These are phyloP conservation scores for Puccinellia tenuiflora DNA, from an alignment of 176 grass and related monocot genomes.

Conservation along the genomic window DNA sequence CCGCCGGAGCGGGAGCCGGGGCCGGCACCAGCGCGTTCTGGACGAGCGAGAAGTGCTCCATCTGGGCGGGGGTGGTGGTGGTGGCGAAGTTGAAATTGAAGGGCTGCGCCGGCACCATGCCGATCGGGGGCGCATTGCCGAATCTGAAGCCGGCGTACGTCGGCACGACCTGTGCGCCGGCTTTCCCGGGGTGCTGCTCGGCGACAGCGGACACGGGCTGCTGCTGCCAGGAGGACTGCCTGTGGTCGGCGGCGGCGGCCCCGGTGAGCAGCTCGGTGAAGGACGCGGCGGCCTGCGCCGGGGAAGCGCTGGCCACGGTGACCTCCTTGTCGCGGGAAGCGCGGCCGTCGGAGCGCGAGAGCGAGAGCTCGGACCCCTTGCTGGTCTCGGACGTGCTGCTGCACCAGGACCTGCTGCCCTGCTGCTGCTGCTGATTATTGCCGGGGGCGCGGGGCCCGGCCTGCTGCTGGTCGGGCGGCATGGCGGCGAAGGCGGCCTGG, in stretches of 20 bases:
- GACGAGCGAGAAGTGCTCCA: slow-evolving; percentile 53
- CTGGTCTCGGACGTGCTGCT: slow-evolving; percentile 82
- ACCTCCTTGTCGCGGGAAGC: slow-evolving; percentile 51
- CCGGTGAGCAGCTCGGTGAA: slow-evolving; percentile 83
- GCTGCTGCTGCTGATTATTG: slow-evolving; percentile 40
- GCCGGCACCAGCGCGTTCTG: slow-evolving; percentile 33
- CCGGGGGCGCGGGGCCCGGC: slow-evolving; percentile 1
- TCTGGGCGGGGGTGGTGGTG: slow-evolving; percentile 36
- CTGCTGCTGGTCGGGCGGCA: slow-evolving; percentile 3
- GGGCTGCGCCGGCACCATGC: slow-evolving; percentile 28
- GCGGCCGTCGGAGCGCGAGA: slow-evolving; percentile 59
- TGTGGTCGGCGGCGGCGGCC: slow-evolving; percentile 5
- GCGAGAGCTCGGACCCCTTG: slow-evolving; percentile 75
- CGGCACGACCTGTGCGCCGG: slow-evolving; percentile 1
- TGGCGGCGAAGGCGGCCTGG: slow-evolving; percentile 23
- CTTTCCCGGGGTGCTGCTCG: not conserved
- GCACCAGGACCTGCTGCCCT: slow-evolving; percentile 52
- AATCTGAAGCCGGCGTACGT: slow-evolving; percentile 26
- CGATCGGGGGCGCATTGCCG: slow-evolving; percentile 32
- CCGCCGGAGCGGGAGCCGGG: slow-evolving; percentile 17
- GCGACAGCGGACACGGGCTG: not conserved
- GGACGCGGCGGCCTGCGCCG: slow-evolving; percentile 38
- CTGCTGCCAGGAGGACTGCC: slow-evolving; percentile 17
- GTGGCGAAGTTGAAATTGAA: slow-evolving; percentile 34
- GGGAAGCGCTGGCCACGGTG: slow-evolving; percentile 29